Conservation (phyloP, 164 flowering plant species). For the Vitis amurensis region DNA sequence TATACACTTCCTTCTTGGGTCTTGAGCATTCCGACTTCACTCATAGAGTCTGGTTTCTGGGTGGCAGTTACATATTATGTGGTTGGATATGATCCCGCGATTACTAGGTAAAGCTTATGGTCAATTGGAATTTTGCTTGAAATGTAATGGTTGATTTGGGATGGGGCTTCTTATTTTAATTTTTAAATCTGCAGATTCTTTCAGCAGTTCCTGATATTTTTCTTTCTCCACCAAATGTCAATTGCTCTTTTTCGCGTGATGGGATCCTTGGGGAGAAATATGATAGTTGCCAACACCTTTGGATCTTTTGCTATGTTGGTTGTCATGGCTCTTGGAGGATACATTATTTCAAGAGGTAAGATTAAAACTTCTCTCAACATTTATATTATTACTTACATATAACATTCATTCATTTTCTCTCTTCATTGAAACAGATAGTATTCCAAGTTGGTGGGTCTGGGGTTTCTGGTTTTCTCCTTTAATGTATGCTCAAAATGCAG, state of each 20-base stretch:
- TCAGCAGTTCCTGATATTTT: constrained; percentile 72
- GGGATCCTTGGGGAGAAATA: constrained; percentile 89
- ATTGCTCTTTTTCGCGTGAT: constrained; percentile 81
- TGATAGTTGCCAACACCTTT: constrained; percentile 96
- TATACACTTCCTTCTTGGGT: constrained; percentile 94
- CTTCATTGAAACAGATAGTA: constrained; percentile 57
- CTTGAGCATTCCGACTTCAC: constrained; percentile 84
- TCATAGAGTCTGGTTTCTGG: constrained; percentile 89
- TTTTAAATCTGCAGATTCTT: constrained; percentile 61
- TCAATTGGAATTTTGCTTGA: neutral
- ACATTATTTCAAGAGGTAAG: constrained; percentile 80
- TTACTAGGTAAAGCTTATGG: constrained; percentile 53
- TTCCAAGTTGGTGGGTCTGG: constrained; percentile 97
- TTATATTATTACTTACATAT: neutral
- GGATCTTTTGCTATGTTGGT: constrained; percentile 97
- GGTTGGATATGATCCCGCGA: constrained; percentile 86
- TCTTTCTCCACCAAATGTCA: constrained; percentile 94
- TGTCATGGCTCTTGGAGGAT: constrained; percentile 96
- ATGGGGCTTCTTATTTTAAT: constrained; percentile 5
- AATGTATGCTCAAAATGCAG: constrained; percentile 94
- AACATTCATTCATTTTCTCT: constrained; percentile 9
- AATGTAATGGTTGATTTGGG: constrained; percentile 1
- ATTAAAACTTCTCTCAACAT: constrained; percentile 1
- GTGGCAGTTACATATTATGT: constrained; percentile 89
- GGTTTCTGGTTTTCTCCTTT: constrained; percentile 97